A percentile compares a stretch with the other conserved stretches of the same genome.
Conservation (phyloP, 768 basidiomycete species). For the Cyclocybe aegerita region DNA sequence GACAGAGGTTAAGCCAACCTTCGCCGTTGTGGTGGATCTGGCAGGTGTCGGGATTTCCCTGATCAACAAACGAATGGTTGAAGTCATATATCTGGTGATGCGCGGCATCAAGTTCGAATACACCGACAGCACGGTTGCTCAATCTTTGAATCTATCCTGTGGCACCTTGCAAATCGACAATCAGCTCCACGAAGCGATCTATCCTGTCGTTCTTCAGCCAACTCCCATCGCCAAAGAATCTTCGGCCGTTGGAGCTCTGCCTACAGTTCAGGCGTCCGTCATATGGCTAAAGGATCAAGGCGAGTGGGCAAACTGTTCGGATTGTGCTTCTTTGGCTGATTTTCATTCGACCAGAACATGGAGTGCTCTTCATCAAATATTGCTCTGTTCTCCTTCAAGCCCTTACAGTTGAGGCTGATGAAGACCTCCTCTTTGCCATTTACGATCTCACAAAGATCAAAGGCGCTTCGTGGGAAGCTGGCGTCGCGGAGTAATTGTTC, state of each 20-base stretch:
- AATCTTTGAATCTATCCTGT: conserved; percentile 77
- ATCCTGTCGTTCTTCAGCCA: conserved; percentile 93
- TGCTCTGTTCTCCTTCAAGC: conserved; percentile 93
- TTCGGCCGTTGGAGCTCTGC: conserved; percentile 75
- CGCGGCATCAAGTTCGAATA: conserved; percentile 84
- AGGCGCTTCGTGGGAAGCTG: conserved; percentile 87
- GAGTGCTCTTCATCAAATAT: conserved; percentile 97
- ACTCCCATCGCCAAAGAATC: conserved; percentile 81
- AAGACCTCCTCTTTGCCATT: conserved; percentile 90
- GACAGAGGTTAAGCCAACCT: conserved; percentile 65
- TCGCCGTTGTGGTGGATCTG: conserved; percentile 72
- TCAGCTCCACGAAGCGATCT: conserved; percentile 94
- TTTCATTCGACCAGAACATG: conserved; percentile 66
- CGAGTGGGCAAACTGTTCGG: conserved; percentile 25
- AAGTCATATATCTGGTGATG: conserved; percentile 86
- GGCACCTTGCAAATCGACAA: conserved; percentile 96
- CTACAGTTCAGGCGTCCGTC: conserved; percentile 85
- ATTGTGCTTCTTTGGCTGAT: neutral
- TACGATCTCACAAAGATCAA: conserved; percentile 91
- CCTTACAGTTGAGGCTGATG: conserved; percentile 94
- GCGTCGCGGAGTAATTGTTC: conserved; percentile 64
- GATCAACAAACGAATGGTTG: conserved; percentile 82
- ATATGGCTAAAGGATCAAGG: conserved; percentile 94
- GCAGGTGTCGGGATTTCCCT: conserved; percentile 92
- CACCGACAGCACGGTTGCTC: conserved; percentile 72